Conservation (phyloP, 495 filamentous ascomycete species). For the Aspergillus saccharolyticus region DNA sequence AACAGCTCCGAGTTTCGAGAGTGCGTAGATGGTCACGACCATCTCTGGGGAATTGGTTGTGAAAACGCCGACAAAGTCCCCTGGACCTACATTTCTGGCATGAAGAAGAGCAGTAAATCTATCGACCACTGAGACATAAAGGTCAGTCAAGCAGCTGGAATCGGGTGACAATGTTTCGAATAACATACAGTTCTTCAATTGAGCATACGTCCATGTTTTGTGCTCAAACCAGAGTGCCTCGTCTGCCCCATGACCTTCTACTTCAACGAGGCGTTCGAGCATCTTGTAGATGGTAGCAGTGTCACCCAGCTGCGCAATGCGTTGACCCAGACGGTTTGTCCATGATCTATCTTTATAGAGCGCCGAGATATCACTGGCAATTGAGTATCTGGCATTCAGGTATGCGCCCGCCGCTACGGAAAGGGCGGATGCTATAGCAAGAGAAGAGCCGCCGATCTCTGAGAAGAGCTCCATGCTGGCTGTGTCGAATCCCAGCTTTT, state of each 20-base stretch:
- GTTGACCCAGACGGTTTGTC: constrained; percentile 29
- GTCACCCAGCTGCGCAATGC: constrained; percentile 40
- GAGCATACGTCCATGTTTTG: constrained; percentile 44
- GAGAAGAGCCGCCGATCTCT: constrained; percentile 30
- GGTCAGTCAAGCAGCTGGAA: not conserved
- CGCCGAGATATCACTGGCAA: constrained; percentile 38
- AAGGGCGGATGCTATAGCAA: constrained; percentile 36
- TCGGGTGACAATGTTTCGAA: not conserved
- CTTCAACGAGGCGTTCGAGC: constrained; percentile 38
- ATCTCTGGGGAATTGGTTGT: constrained; percentile 74
- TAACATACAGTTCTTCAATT: constrained; percentile 43
- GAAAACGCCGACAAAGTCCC: constrained; percentile 44
- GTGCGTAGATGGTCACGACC: constrained; percentile 70
- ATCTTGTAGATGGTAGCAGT: constrained; percentile 41
- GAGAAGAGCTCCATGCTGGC: constrained; percentile 35
- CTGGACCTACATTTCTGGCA: constrained; percentile 28
- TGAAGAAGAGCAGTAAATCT: constrained; percentile 41
- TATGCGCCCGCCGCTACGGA: constrained; percentile 42
- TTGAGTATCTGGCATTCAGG: constrained; percentile 43
- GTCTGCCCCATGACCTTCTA: constrained; percentile 27
- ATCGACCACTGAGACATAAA: constrained; percentile 36
- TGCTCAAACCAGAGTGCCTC: constrained; percentile 51
- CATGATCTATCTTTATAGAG: constrained; percentile 32
- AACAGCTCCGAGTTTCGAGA: constrained; percentile 79
- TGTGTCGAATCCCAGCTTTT: not conserved